Base-by-base conservation (phyloP, 2,329 filamentous ascomycete genomes). In the Xylariaceae sp. region DNA sequence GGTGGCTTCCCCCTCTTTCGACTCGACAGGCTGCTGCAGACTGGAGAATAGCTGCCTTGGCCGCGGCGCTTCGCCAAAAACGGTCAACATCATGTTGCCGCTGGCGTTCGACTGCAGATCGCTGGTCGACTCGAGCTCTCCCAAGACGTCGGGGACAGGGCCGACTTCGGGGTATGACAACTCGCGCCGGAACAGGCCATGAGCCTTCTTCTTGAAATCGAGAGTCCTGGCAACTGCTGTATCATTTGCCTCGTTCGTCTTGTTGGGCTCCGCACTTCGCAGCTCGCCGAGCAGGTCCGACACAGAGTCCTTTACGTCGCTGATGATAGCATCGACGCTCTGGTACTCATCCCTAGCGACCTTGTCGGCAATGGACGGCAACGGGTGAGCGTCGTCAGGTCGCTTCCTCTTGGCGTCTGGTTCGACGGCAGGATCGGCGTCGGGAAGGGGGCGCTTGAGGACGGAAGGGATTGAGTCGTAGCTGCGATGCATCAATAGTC, bases 41-140 rank as follows among this genome's bases (percentile, higher is more conserved):
- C 89, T 94, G 4, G 90, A 94, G 56, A 92, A 95, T 4, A 95
- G 66, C 39, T 90, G 83, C 46, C 79, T 81, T 22, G 83, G 72
- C 29, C 78, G 77, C 2, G 80, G 77, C 25, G 83, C 83, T 45
- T 79, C 83, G 35, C 85, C 87, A 45, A 79, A 80, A 1, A 94
- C 65, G 1, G 85, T 90, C 37, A 95, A 65, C 5, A 90, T 80
- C 12, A 77, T 70, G 35, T 72, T 59, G 44, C 72, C 56, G 44
- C 65, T 52, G 14, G 64, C 54, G 16, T 58, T 56, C 3, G 58
- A 53, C 13, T 59, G 56, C 18, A 59, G 43, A 30, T 60, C 58
- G 25, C 61, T 64, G 31, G 64, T 60, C n/a, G 55, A 42, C 9
- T 63, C 58, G 8, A 59, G 47, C 22, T 58, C 53, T 10, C 51